Evolutionary conservation across 202 grass and related monocot genomes (phyloP).

Genomic region (Panicum virgatum): DNA sequence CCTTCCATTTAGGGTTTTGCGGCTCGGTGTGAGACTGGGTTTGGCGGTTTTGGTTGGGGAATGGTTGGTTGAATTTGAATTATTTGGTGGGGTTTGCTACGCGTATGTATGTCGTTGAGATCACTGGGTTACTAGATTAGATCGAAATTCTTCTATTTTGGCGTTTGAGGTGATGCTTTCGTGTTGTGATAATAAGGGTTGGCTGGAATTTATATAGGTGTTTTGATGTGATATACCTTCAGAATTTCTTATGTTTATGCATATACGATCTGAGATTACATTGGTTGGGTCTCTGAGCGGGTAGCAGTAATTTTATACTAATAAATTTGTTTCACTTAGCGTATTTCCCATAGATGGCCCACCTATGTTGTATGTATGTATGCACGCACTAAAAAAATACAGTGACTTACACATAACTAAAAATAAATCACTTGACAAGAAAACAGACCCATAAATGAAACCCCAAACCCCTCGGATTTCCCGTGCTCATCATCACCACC

Average conservation of each 20-base stretch:
- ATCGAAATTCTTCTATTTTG: not conserved
- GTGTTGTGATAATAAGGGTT: not conserved
- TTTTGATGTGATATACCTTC: not conserved
- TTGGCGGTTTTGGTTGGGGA: not conserved
- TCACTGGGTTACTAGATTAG: not conserved
- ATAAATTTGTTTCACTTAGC: not conserved
- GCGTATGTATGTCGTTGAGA: not conserved
- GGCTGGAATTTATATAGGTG: not conserved
- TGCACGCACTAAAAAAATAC: no score
- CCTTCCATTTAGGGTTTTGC: not conserved
- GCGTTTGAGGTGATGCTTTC: not conserved
- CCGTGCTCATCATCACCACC: slow-evolving; percentile 42
- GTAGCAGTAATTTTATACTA: not conserved
- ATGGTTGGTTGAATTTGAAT: not conserved
- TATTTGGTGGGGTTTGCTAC: not conserved
- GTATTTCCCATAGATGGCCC: not conserved
- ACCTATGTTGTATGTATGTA: no score
- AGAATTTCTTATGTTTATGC: not conserved
- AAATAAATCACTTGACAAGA: no score
- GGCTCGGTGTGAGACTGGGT: no score
- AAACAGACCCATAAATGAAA: slow-evolving; percentile 80
- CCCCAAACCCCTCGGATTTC: slow-evolving; percentile 13
- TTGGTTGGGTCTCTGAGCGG: not conserved
- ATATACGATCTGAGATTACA: not conserved
- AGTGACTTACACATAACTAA: no score